Evolutionary conservation across 306 rosid genomes (phyloP).

Genomic region (Gastrolobium villosum): DNA sequence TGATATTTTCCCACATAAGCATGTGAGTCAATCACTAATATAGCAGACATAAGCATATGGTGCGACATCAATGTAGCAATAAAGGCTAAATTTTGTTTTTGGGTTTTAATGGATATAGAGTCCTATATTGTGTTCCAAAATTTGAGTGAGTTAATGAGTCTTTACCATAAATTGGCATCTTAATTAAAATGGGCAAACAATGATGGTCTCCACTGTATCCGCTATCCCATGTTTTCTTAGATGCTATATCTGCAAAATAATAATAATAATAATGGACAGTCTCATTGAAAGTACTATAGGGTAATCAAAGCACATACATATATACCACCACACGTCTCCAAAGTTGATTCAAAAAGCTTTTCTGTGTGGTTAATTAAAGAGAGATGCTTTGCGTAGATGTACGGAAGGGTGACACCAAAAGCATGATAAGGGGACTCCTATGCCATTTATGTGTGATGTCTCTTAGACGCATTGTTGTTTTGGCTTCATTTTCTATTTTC

Average conservation of each 20-base stretch:
- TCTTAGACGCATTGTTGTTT: conserved; percentile 46
- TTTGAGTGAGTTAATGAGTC: conserved; percentile 50
- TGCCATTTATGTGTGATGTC: conserved; percentile 45
- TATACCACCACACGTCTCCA: conserved; percentile 41
- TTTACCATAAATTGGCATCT: conserved; percentile 33
- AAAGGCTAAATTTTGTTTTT: conserved; percentile 5
- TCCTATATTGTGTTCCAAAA: conserved; percentile 48
- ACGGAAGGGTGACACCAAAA: conserved; percentile 41
- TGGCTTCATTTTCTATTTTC: conserved; percentile 39
- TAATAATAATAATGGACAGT: conserved; percentile 42
- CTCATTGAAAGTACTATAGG: conserved; percentile 44
- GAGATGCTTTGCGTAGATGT: conserved; percentile 33
- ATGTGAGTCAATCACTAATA: conserved; percentile 42
- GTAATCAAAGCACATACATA: conserved; percentile 14
- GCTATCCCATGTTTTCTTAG: conserved; percentile 42
- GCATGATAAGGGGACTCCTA: conserved; percentile 8
- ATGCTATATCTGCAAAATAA: conserved; percentile 43
- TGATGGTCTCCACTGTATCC: conserved; percentile 46
- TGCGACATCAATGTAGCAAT: conserved; percentile 38
- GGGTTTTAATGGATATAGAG: conserved; percentile 42
- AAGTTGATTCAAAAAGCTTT: conserved; percentile 36
- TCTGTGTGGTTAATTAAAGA: conserved; percentile 46
- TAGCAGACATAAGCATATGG: conserved; percentile 11
- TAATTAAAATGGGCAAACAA: conserved; percentile 28
- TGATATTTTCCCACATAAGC: conserved; percentile 37